Evolutionary conservation across 139 green algal genomes (phyloP).

Genomic region (Chlorokybus atmophyticus): DNA sequence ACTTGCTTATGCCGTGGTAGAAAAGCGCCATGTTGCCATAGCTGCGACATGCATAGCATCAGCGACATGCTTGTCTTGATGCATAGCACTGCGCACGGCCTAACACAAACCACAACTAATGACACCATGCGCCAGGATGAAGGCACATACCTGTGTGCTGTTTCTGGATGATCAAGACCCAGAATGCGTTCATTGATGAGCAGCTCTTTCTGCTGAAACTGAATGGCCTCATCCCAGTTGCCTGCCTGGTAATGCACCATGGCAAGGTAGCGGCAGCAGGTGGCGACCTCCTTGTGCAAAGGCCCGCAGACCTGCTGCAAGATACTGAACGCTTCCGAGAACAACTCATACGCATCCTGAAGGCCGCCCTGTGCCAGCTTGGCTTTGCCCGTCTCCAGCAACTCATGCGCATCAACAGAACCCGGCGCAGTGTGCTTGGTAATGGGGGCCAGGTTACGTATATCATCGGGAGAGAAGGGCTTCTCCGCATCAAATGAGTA

Average conservation of each 20-base stretch:
- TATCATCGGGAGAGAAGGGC: constrained; percentile 8
- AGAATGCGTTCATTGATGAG: constrained; percentile 33
- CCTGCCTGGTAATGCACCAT: constrained; percentile 36
- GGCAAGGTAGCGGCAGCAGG: constrained; percentile 18
- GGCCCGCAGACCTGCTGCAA: constrained; percentile 18
- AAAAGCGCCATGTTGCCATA: constrained; percentile 40
- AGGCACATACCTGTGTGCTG: constrained; percentile 16
- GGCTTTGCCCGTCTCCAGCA: constrained; percentile 20
- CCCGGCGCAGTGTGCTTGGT: constrained; percentile 11
- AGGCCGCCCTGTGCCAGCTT: constrained; percentile 11
- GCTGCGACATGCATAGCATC: constrained; percentile 7
- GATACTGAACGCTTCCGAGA: constrained; percentile 14
- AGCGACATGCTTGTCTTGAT: too few species aligned
- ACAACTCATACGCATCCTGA: constrained; percentile 23
- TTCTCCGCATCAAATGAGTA: constrained; percentile 19
- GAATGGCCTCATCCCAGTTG: constrained; percentile 19
- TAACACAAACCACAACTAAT: too few species aligned
- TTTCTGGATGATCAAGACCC: constrained; percentile 36
- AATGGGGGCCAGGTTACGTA: constrained; percentile 9
- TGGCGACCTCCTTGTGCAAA: constrained; percentile 17
- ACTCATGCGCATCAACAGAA: constrained; percentile 5
- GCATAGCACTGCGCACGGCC: background rate
- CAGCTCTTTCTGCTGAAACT: constrained; percentile 32
- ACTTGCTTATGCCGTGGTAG: constrained; percentile 25
- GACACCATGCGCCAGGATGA: background rate